Evolutionary conservation across 768 basidiomycete species (phyloP), one percentile per base, ranked within the genome.

Genomic region (Mrakia blollopis): DNA sequence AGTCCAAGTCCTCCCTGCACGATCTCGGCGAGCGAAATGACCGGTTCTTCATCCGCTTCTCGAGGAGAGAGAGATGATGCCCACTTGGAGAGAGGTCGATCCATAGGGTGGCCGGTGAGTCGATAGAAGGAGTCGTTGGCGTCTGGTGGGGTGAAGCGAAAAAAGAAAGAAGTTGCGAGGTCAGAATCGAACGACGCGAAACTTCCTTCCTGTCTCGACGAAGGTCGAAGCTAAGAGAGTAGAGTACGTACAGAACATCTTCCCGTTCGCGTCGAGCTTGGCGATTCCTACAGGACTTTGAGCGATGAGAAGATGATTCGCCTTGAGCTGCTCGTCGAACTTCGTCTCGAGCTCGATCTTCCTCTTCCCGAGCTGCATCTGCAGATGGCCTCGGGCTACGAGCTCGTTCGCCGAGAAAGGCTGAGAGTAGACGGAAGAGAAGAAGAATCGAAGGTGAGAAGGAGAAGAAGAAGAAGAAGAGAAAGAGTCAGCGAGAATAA

Each of bases 351-450:
- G 72, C 16, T 60, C 35, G 21, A 60, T 73, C 35, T 52, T 47
- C 30, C 30, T 23, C 39, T 73, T 73, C 37, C 72, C 72, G 11
- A 73, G 39, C 39, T 47, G 41, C 72, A 73, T 73, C 28, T 73
- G 72, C 21, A 73, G 72, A n/a, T 73, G 72, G 3, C 52, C n/a
- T 10, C 72, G 28, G 0, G 72, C 72, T 54, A 73, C 35, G 3
- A 73, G 32, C 72, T 73, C 72, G 32, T 73, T 73, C 11, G 54
- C 41, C 9, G 50, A 54, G 54, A 73, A 73, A n/a, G 72, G 72
- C 39, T n/a, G n/a, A n/a, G n/a, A n/a, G n/a, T n/a, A n/a, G n/a
- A n/a, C n/a, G n/a, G n/a, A n/a, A n/a, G n/a, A n/a, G n/a, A n/a
- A n/a, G n/a, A n/a, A n/a, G n/a, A n/a, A n/a, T n/a, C n/a, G n/a